Evolutionary conservation across 1,284 basidiomycete genomes (phyloP).

Genomic region (Calocybe gambosa): DNA sequence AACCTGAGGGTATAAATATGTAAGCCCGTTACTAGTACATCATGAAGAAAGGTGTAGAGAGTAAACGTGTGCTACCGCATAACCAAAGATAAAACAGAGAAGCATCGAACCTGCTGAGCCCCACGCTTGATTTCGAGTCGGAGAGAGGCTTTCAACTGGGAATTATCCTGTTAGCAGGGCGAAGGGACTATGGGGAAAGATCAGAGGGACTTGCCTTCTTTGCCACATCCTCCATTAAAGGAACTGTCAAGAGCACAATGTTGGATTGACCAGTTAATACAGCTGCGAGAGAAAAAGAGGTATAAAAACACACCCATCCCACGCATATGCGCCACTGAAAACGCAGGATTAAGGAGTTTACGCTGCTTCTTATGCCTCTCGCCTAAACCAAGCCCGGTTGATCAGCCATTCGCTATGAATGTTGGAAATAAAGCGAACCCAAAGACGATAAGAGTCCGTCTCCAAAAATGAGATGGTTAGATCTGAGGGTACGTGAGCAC

Average conservation of each 20-base stretch:
- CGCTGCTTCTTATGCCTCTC: slow-evolving; percentile 25
- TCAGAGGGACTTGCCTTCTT: slow-evolving; percentile 17
- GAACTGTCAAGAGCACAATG: slow-evolving; percentile 17
- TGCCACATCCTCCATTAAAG: slow-evolving; percentile 25
- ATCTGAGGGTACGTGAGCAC: neutral
- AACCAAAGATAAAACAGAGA: neutral
- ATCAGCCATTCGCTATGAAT: neutral
- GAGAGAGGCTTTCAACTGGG: slow-evolving; percentile 19
- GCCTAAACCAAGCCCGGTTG: slow-evolving; percentile 12
- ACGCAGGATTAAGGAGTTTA: slow-evolving; percentile 28
- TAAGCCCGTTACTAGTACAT: neutral
- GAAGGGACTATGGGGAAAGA: neutral
- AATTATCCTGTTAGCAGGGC: neutral
- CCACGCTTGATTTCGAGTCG: slow-evolving; percentile 18
- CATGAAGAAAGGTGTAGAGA: no score
- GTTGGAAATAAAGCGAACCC: neutral
- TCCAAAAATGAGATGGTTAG: neutral
- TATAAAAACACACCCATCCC: slow-evolving; percentile 21
- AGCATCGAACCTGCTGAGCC: slow-evolving; percentile 18
- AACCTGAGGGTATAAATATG: slow-evolving; percentile 14
- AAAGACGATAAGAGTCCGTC: slow-evolving; percentile 1
- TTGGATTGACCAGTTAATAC: neutral
- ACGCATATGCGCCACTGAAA: slow-evolving; percentile 27
- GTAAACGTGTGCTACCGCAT: no score
- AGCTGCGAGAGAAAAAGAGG: neutral